Evolutionary conservation across 2,329 filamentous ascomycete species (phyloP).

Genomic region (Xylaria sp.): DNA sequence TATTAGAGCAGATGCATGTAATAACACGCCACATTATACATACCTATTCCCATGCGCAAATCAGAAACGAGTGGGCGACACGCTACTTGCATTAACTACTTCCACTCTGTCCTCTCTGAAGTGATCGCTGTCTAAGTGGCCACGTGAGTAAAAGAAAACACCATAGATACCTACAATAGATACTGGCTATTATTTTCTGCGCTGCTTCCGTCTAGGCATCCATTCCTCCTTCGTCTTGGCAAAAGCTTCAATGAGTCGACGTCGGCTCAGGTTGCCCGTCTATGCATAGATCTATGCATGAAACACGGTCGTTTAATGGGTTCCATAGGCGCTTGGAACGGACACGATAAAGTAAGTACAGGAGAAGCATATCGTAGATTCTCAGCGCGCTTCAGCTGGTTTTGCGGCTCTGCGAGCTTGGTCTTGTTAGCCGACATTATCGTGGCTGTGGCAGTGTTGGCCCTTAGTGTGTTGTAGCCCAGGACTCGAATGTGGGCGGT

Average conservation of each 20-base stretch:
- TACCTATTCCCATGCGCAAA: not conserved
- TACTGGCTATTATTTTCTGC: not conserved
- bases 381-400: not conserved
- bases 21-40: not conserved
- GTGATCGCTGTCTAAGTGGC: not conserved
- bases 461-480: not conserved
- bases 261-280: not conserved
- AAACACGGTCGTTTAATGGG: not conserved
- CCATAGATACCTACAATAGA: not conserved
- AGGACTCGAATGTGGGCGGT: not conserved
- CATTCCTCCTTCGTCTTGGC: not conserved
- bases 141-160: not conserved
- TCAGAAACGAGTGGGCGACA: not conserved
- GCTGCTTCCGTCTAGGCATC: not conserved
- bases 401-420: constrained; percentile 7
- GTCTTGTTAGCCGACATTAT: not conserved
- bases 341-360: not conserved
- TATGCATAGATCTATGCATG: not conserved
- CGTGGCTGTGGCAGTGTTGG: constrained; percentile 11
- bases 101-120: not conserved
- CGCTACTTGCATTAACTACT: not conserved
- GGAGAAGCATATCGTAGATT: too few species aligned
- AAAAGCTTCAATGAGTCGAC: not conserved
- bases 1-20: not conserved
- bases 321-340: not conserved